These are phyloP conservation scores for Talaromyces sp. DNA, from an alignment of 2,329 filamentous ascomycete genomes.

Conservation along the genomic window DNA sequence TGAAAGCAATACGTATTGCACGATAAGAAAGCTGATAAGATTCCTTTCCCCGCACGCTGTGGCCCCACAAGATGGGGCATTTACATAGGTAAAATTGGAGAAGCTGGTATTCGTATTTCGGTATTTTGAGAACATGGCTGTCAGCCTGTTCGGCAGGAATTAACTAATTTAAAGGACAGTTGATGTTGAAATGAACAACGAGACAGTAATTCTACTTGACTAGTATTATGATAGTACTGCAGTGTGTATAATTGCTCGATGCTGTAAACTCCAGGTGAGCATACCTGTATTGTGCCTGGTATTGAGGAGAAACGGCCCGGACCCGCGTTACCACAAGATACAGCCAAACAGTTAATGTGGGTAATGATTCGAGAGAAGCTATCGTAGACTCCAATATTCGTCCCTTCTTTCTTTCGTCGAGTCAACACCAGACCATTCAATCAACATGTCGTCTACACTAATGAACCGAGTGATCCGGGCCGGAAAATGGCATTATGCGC, in stretches of 20 bases:
- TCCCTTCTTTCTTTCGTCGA: background rate
- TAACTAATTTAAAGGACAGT: background rate
- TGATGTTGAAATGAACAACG: background rate
- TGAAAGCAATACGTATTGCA: background rate
- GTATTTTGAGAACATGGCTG: background rate
- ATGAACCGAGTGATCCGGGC: background rate
- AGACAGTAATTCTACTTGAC: background rate
- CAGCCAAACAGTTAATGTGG: background rate
- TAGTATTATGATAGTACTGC: background rate
- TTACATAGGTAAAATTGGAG: background rate
- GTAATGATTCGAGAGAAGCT: background rate
- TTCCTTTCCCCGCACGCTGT: background rate
- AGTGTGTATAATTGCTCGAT: background rate
- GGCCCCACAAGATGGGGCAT: slow-evolving; percentile 7
- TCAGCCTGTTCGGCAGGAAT: background rate
- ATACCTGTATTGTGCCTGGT: background rate
- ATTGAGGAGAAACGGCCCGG: background rate
- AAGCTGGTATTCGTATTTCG: slow-evolving; percentile 5
- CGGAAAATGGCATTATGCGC: background rate
- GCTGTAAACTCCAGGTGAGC: background rate
- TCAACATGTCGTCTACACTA: background rate
- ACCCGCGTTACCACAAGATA: background rate
- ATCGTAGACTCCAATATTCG: background rate
- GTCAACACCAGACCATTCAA: background rate
- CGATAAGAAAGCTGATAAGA: background rate